Conservation (phyloP, 805 yeast genomes). For the Saturnispora bothae region DNA sequence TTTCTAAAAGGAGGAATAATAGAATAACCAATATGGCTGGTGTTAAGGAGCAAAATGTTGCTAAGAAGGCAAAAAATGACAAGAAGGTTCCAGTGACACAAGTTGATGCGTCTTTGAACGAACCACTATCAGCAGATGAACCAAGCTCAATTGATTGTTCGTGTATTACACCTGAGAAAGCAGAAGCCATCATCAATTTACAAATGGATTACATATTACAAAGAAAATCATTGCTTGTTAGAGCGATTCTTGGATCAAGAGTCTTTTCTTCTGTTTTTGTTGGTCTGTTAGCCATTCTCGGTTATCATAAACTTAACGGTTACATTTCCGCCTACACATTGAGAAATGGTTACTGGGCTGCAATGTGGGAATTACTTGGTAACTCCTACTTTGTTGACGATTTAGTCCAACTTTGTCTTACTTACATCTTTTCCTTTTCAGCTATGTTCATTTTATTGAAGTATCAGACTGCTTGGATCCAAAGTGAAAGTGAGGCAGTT, state of each 20-base stretch:
- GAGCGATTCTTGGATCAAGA: conserved; percentile 36
- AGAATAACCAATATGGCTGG: background rate
- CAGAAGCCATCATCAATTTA: conserved; percentile 51
- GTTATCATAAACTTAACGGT: conserved; percentile 14
- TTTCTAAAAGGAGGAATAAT: background rate
- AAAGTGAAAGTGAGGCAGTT: conserved; percentile 28
- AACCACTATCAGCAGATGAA: conserved; percentile 41
- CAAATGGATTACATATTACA: conserved; percentile 51
- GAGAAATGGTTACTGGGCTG: conserved; percentile 10
- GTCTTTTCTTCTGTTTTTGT: conserved; percentile 25
- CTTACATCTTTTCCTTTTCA: conserved; percentile 29
- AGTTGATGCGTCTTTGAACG: conserved; percentile 6
- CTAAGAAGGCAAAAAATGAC: background rate
- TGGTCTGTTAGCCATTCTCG: conserved; percentile 16
- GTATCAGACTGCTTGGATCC: conserved; percentile 39
- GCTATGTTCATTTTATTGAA: conserved; percentile 32
- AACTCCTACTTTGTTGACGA: conserved; percentile 20
- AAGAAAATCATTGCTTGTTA: conserved; percentile 38
- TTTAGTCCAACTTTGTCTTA: conserved; percentile 28
- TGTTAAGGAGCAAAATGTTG: background rate
- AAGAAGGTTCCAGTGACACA: conserved; percentile 6
- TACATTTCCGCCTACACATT: conserved; percentile 20
- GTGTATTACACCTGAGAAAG: conserved; percentile 42
- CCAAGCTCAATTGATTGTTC: conserved; percentile 43
- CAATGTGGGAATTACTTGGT: conserved; percentile 12